Base-by-base conservation (phyloP, 768 basidiomycete species). In the Amanita thiersii region DNA sequence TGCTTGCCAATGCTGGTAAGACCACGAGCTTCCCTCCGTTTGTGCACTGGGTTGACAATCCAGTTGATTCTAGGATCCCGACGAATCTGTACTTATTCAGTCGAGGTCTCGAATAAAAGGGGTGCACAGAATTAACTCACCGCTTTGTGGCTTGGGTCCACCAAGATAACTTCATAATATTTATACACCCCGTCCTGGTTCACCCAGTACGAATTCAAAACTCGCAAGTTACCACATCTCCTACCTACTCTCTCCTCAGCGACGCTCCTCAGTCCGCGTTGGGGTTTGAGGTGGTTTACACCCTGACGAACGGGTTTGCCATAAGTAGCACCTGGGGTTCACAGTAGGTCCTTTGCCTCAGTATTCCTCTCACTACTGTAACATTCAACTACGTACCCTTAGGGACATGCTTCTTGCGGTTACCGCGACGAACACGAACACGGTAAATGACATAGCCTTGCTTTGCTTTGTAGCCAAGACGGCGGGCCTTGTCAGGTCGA, bases 261-360 rank as follows among this genome's bases (percentile, higher is more conserved):
- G 44, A 84, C 86, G 55, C 86, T 85, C 64, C 86, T 81, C 58
- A 97, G 72, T 48, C 91, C 79, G 48, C 94, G 83, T 70, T 97
- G 94, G 75, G 77, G 89, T 68, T 99, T 99, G 70, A 99, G 78
- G 62, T 99, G 93, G 75, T 94, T 98, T 57, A 98, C 88, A 81
- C 93, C 96, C 74, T 98, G 96, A 63, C 86, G 87, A 50, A 96
- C 93, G 66, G 96, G 96, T 68, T 99, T 99, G 66, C 96, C 96
- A 65, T 79, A 98, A 59, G 94, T 98, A 39, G 94, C 94, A 76
- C 90, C 87, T 89, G 47, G 26, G n/a, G n/a, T n/a, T n/a, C n/a
- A n/a, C n/a, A n/a, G n/a, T n/a, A n/a, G n/a, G n/a, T n/a, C n/a
- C n/a, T n/a, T n/a, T n/a, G n/a, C n/a, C n/a, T n/a, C n/a, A n/a